Evolutionary conservation across 2,329 filamentous ascomycete species (phyloP).

Genomic region (Fusarium lateritium): DNA sequence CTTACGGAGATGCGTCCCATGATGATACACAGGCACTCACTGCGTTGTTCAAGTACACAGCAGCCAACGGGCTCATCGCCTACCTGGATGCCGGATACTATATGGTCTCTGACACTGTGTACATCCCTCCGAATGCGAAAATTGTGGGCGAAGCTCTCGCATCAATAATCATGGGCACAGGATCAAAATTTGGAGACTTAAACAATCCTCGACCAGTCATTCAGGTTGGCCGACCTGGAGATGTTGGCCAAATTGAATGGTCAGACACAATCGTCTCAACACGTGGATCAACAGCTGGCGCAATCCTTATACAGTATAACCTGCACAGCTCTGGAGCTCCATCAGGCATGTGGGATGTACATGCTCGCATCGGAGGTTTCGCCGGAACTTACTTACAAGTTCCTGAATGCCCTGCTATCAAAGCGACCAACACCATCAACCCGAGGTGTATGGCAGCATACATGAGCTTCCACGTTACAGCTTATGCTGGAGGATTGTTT

Average conservation of each 20-base stretch:
- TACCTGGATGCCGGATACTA: conserved; percentile 76
- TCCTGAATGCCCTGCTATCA: conserved; percentile 73
- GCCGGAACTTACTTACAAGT: conserved; percentile 78
- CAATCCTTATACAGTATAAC: conserved; percentile 82
- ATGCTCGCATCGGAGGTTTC: conserved; percentile 81
- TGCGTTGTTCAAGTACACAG: conserved; percentile 66
- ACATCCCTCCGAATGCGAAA: conserved; percentile 63
- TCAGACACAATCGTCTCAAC: conserved; percentile 81
- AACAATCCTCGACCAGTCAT: conserved; percentile 75
- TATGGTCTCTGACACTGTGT: conserved; percentile 68
- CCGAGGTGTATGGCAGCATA: conserved; percentile 59
- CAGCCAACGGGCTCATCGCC: conserved; percentile 68
- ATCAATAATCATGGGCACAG: conserved; percentile 68
- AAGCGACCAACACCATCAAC: conserved; percentile 50
- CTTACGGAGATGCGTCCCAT: conserved; percentile 76
- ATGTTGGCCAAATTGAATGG: conserved; percentile 77
- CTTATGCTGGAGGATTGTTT: conserved; percentile 56
- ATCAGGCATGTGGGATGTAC: conserved; percentile 80
- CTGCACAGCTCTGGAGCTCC: conserved; percentile 64
- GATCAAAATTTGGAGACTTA: conserved; percentile 69
- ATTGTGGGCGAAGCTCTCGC: conserved; percentile 73
- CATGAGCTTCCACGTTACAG: conserved; percentile 61
- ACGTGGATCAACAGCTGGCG: conserved; percentile 75
- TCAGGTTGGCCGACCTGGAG: conserved; percentile 74
- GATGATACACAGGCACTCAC: conserved; percentile 80